Evolutionary conservation across 352 stramenopile genomes (phyloP).

Genomic region (Globisporangium echinulatum): DNA sequence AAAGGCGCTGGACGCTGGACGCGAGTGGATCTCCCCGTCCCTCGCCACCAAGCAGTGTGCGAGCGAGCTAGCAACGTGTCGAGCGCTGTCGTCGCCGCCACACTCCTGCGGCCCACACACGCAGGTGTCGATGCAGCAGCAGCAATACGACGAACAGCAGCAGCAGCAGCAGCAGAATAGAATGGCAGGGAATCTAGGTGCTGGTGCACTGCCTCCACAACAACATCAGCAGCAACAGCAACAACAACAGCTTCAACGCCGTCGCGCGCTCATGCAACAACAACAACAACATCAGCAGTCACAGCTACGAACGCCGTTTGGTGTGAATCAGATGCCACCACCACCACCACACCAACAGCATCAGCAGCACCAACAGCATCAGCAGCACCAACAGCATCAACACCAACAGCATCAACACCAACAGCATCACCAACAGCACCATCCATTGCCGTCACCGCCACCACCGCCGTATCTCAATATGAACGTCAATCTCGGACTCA

Average conservation of each 20-base stretch:
- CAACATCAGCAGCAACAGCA: slow-evolving; percentile 8
- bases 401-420: neutral
- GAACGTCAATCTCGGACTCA: slow-evolving; percentile 11
- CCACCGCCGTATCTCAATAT: slow-evolving; percentile 19
- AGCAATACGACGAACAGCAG: neutral
- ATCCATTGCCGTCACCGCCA: slow-evolving; percentile 5
- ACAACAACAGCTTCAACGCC: neutral
- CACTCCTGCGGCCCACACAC: too few relatives aligned
- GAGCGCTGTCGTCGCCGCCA: too few relatives aligned
- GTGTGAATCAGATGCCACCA: neutral
- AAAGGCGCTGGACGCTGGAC: too few relatives aligned
- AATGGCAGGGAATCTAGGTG: slow-evolving; percentile 9
- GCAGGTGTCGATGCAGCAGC: neutral
- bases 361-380: slow-evolving; percentile 4
- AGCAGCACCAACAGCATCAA: slow-evolving; percentile 2
- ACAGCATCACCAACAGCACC: neutral
- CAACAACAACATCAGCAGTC: neutral
- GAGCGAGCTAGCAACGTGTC: too few relatives aligned
- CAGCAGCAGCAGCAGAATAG: slow-evolving; percentile 6
- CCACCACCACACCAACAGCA: neutral
- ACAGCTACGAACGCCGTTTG: neutral
- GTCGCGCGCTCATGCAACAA: slow-evolving; percentile 8
- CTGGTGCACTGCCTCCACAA: slow-evolving; percentile 5
- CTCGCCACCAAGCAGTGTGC: too few relatives aligned
- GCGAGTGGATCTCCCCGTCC: too few relatives aligned